Base-by-base conservation (phyloP, 208 protist genomes). In the Phytomonas sp. region DNA sequence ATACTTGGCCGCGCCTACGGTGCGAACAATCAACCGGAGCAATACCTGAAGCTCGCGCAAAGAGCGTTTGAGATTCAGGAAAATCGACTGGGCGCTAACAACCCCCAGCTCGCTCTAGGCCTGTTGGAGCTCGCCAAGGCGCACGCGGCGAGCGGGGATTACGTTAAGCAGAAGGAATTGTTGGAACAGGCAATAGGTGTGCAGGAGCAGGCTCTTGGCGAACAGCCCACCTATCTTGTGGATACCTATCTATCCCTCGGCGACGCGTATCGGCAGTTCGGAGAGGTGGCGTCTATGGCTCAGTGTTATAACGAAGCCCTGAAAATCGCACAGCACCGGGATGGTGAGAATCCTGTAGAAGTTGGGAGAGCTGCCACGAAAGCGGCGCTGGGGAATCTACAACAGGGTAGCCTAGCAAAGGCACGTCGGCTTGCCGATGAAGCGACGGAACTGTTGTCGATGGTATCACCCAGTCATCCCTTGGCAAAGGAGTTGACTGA, bases 151-250 rank as follows among this genome's bases (percentile, higher is more conserved):
- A 90, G 92, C 72, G 71, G 70, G 60, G 81, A 96, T 65, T 74
- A 89, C 69, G 82, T 83, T 66, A 87, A 81, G 53, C 76, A 84
- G 66, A 87, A 85, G 66, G 84, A 85, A 13, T 69, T 86, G 60
- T 74, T 96, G 34, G 88, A 96, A 67, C 76, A 79, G 64, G 82
- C 91, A 43, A 76, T 94, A 53, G 77, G 85, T 43, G 68, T 93
- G 51, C 91, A 96, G 80, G 80, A 83, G 67, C 80, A 87, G n/a
- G 78, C 87, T 31, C 89, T 94, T 81, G 91, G 88, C 32, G 79
- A 74, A 60, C 83, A 92, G 67, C 91, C 92, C 72, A 78, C 79
- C 20, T 70, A 85, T 40, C 81, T 96, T 31, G 74, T 94, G 53
- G 79, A 86, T 51, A 92, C 87, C 3, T 92, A 89, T 67, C 83